Evolutionary conservation across 495 filamentous ascomycete genomes (phyloP), one percentile per base, ranked within the genome.

Genomic region (Aspergillus taichungensis): DNA sequence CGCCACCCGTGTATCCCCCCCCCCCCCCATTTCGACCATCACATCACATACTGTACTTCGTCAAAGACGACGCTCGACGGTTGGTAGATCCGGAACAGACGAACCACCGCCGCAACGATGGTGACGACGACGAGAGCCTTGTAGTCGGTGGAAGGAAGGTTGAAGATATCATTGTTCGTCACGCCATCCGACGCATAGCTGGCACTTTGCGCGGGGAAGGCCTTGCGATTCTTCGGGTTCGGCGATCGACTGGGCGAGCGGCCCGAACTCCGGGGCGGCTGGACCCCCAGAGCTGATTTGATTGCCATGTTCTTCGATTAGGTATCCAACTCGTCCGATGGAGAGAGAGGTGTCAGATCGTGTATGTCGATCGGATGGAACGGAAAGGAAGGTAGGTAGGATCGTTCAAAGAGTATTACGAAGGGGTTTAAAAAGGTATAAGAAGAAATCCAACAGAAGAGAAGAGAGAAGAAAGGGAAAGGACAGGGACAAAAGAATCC

Each of bases 31-130:
- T 24, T 24, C 18, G 18, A 24, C 18, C 18, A 24, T 24, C 18
- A 24, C 18, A 24, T 24, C 42, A 72, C 85, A 55, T 81, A 96
- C 90, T 98, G 92, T 63, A 98, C 92, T 75, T 98, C 92, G 60
- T 98, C 92, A 62, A 98, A 98, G 38, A 98, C 92, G 32, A 98
- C 92, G 56, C 90, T 96, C 51, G 80, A 83, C 35, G 92, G 92
- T 61, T 96, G 88, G 64, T 94, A 95, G 67, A 97, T 95, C 61
- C 87, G 80, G 74, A 94, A 98, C 28, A 98, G 67, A 49, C 92
- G 83, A 45, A 98, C 89, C 47, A 80, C 68, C 27, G 83, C 75
- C 13, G 85, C 87, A 45, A 95, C 53, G 36, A 90, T 46, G 35
- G 88, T 95, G 47, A 96, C 64, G 34, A 77, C 59, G 13, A 77